Evolutionary conservation across 306 rosid genomes (phyloP).

Genomic region (Arachis stenosperma): DNA sequence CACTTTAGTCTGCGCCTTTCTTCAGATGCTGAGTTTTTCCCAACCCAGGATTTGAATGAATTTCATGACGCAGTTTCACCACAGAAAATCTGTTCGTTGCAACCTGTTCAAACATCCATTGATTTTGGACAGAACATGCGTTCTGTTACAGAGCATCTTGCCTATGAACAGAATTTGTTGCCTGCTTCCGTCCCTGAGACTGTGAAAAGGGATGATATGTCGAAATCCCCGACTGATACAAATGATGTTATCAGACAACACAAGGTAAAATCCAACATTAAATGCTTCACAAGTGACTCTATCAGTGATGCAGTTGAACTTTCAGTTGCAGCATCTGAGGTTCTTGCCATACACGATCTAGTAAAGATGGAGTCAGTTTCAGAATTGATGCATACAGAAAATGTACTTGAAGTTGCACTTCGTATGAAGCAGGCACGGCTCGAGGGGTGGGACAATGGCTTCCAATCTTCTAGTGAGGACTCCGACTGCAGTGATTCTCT

Average conservation of each 20-base stretch:
- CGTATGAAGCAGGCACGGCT: constrained; percentile 71
- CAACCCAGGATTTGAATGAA: constrained; percentile 53
- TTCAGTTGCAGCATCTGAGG: constrained; percentile 88
- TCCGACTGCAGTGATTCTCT: constrained; percentile 62
- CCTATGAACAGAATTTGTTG: constrained; percentile 43
- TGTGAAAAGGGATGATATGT: constrained; percentile 39
- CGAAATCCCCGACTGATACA: constrained; percentile 40
- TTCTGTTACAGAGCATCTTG: constrained; percentile 19
- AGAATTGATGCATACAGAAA: constrained; percentile 50
- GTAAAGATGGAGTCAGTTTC: constrained; percentile 48
- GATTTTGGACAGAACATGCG: constrained; percentile 44
- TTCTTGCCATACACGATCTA: constrained; percentile 77
- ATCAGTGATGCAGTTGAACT: constrained; percentile 69
- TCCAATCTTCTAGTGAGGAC: constrained; percentile 45
- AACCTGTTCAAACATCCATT: constrained; percentile 44
- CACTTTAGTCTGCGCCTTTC: constrained; percentile 72
- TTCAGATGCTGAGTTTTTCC: constrained; percentile 53
- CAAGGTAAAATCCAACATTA: constrained; percentile 43
- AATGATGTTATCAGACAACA: constrained; percentile 41
- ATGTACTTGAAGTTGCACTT: constrained; percentile 79
- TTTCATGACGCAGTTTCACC: constrained; percentile 44
- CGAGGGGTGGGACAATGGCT: constrained; percentile 54
- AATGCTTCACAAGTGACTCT: constrained; percentile 48
- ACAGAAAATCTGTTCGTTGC: constrained; percentile 40
- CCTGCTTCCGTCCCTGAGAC: constrained; percentile 42